Evolutionary conservation across 2,329 filamentous ascomycete genomes (phyloP).

Genomic region (Colletotrichum zoysiae): DNA sequence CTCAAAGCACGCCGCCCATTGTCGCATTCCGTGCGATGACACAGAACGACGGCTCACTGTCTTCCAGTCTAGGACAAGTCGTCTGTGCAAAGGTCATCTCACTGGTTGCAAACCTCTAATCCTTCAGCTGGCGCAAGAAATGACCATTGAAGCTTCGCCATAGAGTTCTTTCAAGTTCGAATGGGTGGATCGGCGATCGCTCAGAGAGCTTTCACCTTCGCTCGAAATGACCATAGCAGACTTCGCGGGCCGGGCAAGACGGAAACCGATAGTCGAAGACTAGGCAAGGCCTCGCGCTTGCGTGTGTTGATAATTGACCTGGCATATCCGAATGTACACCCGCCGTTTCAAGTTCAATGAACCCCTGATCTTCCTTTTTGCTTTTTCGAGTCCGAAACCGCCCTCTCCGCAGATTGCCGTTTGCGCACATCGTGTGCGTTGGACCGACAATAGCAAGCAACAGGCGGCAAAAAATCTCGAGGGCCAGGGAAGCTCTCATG

Average conservation of each 20-base stretch:
- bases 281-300: background rate
- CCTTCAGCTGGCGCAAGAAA: background rate
- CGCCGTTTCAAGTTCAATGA: background rate
- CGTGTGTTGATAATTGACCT: background rate
- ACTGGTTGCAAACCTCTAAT: background rate
- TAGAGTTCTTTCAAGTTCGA: background rate
- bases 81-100: background rate
- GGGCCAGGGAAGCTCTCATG: slow-evolving; percentile 13
- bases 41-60: background rate
- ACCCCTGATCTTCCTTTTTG: background rate
- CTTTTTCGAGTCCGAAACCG: background rate
- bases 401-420: background rate
- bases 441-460: slow-evolving; percentile 8
- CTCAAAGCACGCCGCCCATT: background rate
- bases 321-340: background rate
- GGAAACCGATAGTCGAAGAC: no score
- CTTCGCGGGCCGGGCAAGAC: background rate
- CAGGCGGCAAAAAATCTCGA: background rate
- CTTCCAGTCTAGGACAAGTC: background rate
- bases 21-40: background rate
- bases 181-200: background rate
- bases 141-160: background rate
- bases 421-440: slow-evolving; percentile 1
- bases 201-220: background rate
- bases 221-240: background rate